Evolutionary conservation across 2,329 filamentous ascomycete genomes (phyloP).

Genomic region (Myriosclerotinia scirpicola): DNA sequence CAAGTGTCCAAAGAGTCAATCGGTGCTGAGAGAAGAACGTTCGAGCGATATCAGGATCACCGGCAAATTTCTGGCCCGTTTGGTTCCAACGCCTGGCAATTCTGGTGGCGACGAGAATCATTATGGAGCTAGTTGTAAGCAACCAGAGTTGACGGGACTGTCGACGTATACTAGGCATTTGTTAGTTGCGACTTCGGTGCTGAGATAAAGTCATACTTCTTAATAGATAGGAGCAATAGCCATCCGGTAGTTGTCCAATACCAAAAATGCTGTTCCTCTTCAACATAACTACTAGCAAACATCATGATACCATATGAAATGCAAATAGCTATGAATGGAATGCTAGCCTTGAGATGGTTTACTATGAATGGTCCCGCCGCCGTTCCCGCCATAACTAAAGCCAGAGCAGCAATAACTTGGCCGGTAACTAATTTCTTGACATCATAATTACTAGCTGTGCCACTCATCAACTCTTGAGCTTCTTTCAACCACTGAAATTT

Average conservation of each 20-base stretch:
- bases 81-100: conserved; percentile 86
- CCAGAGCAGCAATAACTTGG: conserved; percentile 43
- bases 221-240: conserved; percentile 56
- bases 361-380: conserved; percentile 47
- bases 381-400: conserved; percentile 40
- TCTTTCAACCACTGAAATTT: conserved; percentile 44
- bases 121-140: conserved; percentile 38
- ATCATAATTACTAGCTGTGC: conserved; percentile 90
- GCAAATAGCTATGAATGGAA: conserved; percentile 53
- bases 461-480: conserved; percentile 74
- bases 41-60: conserved; percentile 83
- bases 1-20: conserved; percentile 69
- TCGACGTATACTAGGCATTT: conserved; percentile 31
- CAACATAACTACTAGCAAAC: conserved; percentile 97
- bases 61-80: conserved; percentile 93
- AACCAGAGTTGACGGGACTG: conserved; percentile 23
- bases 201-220: conserved; percentile 38
- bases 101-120: conserved; percentile 62
- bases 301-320: conserved; percentile 79
- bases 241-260: conserved; percentile 82
- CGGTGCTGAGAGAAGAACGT: conserved; percentile 64
- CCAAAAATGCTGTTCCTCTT: conserved; percentile 99
- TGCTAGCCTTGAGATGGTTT: conserved; percentile 38
- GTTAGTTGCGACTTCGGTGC: conserved; percentile 15
- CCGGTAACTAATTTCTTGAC: conserved; percentile 58